Evolutionary conservation across 805 yeast species (phyloP), one percentile per base, ranked within the genome.

Genomic region (Yamadazyma sp.): DNA sequence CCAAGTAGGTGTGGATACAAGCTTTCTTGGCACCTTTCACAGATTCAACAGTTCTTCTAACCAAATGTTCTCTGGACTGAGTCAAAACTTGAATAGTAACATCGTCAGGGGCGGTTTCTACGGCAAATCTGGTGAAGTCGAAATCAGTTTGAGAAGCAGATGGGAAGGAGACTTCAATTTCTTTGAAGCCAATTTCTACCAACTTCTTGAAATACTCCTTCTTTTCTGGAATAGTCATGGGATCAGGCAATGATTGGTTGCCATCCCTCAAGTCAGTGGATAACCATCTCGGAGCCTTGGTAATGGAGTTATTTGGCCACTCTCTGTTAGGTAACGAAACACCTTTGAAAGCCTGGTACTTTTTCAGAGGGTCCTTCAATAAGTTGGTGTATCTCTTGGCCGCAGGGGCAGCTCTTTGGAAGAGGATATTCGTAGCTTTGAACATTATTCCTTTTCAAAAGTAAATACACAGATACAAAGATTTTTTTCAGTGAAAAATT

Each of bases 101-200:
- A 53, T 82, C 91, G 13, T 73, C 83, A 8, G 91, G 91, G 19
- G 87, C 84, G 51, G 78, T 76, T 57, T 81, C 86, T 29, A 83
- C 88, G 5, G 89, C 90, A 50, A 77, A 83, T 42, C 89, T 69
- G 15, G 91, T 83, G 68, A 83, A 83, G 60, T 83, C 91, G 53
- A 83, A 83, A 63, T 83, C 91, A 5, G 87, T 81, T 56, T 83
- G 90, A 3, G 89, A 82, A 3, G 90, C 90, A 19, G 87, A 80
- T 7, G 91, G 91, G 64, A 83, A 83, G 3, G 87, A 70, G 32
- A 83, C 91, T 60, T 83, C 91, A 51, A 83, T 83, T 64, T 83
- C 91, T 55, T 83, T 83, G 66, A 83, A 82, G 2, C 91, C 91
- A 40, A 83, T 67, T 41, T 82, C 86, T 6, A 82, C 50, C 48